phyloP scores from a whole-genome alignment of 2,329 filamentous ascomycete genomes.

The Fusarium transvaalense region DNA sequence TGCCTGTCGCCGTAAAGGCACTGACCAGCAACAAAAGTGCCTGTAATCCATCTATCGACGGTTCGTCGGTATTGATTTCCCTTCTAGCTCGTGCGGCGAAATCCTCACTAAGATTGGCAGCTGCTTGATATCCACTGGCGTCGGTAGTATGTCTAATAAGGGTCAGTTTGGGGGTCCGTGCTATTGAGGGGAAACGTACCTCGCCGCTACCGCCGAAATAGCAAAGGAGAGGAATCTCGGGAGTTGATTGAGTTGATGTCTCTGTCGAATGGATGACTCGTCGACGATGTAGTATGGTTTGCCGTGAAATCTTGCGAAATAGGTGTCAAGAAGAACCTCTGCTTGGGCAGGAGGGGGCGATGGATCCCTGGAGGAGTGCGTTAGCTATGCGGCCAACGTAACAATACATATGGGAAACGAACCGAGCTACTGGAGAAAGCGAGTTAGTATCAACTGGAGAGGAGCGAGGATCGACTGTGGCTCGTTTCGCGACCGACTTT shows the following conservation, averaged over 20 bases:
- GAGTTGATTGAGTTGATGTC: slow-evolving; percentile 76
- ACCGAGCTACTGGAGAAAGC: slow-evolving; percentile 46
- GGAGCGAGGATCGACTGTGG: slow-evolving; percentile 54
- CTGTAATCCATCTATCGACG: slow-evolving; percentile 82
- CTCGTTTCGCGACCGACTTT: slow-evolving; percentile 58
- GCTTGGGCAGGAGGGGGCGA: slow-evolving; percentile 63
- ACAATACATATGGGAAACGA: background rate
- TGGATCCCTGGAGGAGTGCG: slow-evolving; percentile 55
- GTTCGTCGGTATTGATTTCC: slow-evolving; percentile 83
- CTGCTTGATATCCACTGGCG: slow-evolving; percentile 74
- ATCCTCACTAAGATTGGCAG: slow-evolving; percentile 77
- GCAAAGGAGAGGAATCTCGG: slow-evolving; percentile 66
- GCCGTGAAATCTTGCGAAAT: slow-evolving; percentile 82
- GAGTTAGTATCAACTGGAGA: slow-evolving; percentile 45
- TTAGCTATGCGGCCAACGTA: slow-evolving; percentile 21
- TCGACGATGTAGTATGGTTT: slow-evolving; percentile 87
- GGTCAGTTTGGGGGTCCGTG: slow-evolving; percentile 2
- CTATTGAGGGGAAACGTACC: slow-evolving; percentile 57
- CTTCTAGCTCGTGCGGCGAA: slow-evolving; percentile 77
- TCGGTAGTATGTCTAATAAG: slow-evolving; percentile 72
- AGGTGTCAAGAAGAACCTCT: slow-evolving; percentile 79
- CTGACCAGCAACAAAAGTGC: slow-evolving; percentile 80
- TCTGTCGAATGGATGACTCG: slow-evolving; percentile 79
- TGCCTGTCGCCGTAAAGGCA: slow-evolving; percentile 81
- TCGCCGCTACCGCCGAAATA: slow-evolving; percentile 72